Evolutionary conservation across 179 eudicot species (phyloP).

Genomic region (Carnegiea gigantea): DNA sequence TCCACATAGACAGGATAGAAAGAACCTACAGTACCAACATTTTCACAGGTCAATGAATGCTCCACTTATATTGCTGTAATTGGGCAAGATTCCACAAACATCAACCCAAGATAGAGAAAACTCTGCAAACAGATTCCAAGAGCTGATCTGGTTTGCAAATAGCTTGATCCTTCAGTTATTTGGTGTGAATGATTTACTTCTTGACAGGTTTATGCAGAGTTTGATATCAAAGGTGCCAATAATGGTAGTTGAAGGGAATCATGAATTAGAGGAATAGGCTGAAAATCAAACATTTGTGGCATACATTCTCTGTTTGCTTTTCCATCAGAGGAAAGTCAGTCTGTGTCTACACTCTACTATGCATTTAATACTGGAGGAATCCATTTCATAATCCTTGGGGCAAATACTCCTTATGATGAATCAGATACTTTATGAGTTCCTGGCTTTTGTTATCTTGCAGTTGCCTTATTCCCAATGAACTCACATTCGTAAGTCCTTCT

Average conservation of each 20-base stretch:
- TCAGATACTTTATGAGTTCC: slow-evolving; percentile 41
- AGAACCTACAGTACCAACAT: slow-evolving; percentile 53
- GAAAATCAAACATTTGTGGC: slow-evolving; percentile 69
- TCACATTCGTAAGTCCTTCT: neutral
- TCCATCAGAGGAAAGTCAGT: slow-evolving; percentile 82
- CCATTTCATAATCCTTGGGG: slow-evolving; percentile 91
- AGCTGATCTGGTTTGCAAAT: neutral
- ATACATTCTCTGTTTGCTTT: slow-evolving; percentile 90
- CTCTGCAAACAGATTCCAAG: too few relatives aligned
- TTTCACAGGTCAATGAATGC: too few relatives aligned
- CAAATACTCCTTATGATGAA: slow-evolving; percentile 67
- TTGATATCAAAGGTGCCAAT: slow-evolving; percentile 76
- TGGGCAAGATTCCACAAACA: too few relatives aligned
- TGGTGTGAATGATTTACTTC: slow-evolving; percentile 10
- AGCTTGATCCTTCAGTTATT: neutral
- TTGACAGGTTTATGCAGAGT: slow-evolving; percentile 76
- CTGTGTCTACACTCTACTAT: slow-evolving; percentile 77
- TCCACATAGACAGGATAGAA: slow-evolving; percentile 99
- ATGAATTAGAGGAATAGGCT: slow-evolving; percentile 84
- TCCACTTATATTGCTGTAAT: too few relatives aligned
- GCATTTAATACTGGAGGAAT: slow-evolving; percentile 96
- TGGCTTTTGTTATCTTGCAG: neutral
- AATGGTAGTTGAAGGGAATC: slow-evolving; percentile 97
- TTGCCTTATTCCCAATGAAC: neutral
- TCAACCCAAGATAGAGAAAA: too few relatives aligned